Conservation (phyloP, 192 early-diverging fungal species). For the Mortierella antarctica region DNA sequence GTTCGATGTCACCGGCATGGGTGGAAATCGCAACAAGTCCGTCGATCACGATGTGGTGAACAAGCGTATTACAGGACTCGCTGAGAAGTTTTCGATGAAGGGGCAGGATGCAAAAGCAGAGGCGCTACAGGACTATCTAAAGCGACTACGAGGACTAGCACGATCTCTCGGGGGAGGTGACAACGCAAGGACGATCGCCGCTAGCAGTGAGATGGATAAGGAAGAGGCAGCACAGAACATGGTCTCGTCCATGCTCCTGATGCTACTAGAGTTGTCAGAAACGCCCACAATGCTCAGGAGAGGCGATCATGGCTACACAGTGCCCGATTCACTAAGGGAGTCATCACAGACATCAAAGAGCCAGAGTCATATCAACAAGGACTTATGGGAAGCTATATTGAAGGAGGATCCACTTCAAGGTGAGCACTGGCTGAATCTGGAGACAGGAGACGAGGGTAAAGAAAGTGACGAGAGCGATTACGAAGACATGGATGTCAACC, state of each 20-base stretch:
- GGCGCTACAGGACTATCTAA: conserved; percentile 14
- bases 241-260: conserved; percentile 20
- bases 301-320: conserved; percentile 12
- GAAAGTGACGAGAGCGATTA: conserved; percentile 34
- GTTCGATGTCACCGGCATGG: conserved; percentile 31
- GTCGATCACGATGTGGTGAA: conserved; percentile 26
- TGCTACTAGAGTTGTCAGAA: conserved; percentile 37
- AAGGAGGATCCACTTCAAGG: conserved; percentile 29
- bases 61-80: conserved; percentile 16
- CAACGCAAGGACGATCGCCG: not conserved
- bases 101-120: conserved; percentile 28
- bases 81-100: conserved; percentile 33
- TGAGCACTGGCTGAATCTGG: conserved; percentile 22
- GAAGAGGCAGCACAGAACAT: conserved; percentile 37
- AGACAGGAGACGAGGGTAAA: not conserved
- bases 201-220: conserved; percentile 17
- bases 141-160: not conserved
- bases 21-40: conserved; percentile 32
- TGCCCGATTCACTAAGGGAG: conserved; percentile 11
- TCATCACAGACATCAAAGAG: conserved; percentile 7
- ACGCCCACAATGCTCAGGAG: conserved; percentile 14
- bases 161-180: conserved; percentile 18
- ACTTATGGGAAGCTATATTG: conserved; percentile 25
- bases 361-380: conserved; percentile 27
- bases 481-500: conserved; percentile 43